These are phyloP conservation scores for Cyathus striatus DNA, from an alignment of 768 basidiomycete genomes.

Conservation along the genomic window DNA sequence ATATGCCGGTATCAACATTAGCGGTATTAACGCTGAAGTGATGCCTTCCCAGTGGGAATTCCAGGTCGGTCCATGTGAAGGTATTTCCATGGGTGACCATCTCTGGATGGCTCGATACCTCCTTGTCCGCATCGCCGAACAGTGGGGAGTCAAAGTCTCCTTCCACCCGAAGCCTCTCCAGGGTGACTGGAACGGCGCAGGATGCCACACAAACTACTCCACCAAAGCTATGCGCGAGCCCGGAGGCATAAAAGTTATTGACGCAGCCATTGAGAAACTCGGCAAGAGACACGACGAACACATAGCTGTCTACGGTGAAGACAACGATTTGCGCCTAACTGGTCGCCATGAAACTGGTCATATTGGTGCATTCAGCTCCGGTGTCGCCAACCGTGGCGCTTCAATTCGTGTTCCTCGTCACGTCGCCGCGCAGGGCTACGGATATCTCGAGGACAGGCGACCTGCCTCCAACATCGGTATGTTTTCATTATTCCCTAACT, in stretches of 20 bases:
- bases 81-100: slow-evolving; percentile 98
- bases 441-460: slow-evolving; percentile 94
- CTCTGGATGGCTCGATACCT: slow-evolving; percentile 99
- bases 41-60: slow-evolving; percentile 99
- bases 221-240: slow-evolving; percentile 92
- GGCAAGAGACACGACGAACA: slow-evolving; percentile 88
- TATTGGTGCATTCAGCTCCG: slow-evolving; percentile 86
- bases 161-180: slow-evolving; percentile 98
- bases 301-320: slow-evolving; percentile 96
- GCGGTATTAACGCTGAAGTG: slow-evolving; percentile 98
- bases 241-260: slow-evolving; percentile 89
- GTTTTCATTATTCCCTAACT: slow-evolving; percentile 15
- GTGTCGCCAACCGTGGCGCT: slow-evolving; percentile 96
- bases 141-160: slow-evolving; percentile 95
- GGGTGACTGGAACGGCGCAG: slow-evolving; percentile 99
- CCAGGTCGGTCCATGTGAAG: slow-evolving; percentile 98
- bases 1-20: slow-evolving; percentile 94
- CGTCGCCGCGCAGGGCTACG: slow-evolving; percentile 88
- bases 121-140: slow-evolving; percentile 92
- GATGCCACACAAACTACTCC: slow-evolving; percentile 97
- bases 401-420: slow-evolving; percentile 95
- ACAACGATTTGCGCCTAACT: slow-evolving; percentile 94
- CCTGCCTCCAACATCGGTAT: slow-evolving; percentile 97
- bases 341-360: slow-evolving; percentile 98
- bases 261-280: slow-evolving; percentile 92